These are phyloP conservation scores for Glutinoglossum americanum DNA, from an alignment of 495 filamentous ascomycete species.

Conservation along the genomic window DNA sequence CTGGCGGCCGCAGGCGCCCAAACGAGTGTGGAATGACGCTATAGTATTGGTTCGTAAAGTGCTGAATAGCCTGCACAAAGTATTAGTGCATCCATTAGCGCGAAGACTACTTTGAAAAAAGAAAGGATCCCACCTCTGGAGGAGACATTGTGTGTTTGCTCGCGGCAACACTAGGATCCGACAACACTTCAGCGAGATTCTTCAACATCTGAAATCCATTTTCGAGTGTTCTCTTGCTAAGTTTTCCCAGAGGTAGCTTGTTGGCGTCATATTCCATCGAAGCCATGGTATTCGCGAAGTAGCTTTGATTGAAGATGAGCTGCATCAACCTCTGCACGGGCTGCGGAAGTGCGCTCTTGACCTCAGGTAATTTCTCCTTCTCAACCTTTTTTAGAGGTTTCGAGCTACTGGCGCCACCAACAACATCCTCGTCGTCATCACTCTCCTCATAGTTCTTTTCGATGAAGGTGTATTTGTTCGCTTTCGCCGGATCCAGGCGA, in stretches of 20 bases:
- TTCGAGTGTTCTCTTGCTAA: conserved; percentile 52
- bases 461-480: conserved; percentile 55
- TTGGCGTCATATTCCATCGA: conserved; percentile 52
- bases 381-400: conserved; percentile 13
- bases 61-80: conserved; percentile 22
- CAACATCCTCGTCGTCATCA: conserved; percentile 37
- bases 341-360: conserved; percentile 31
- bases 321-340: conserved; percentile 44
- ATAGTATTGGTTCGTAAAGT: conserved; percentile 54
- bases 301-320: conserved; percentile 61
- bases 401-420: neutral
- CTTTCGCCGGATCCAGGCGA: conserved; percentile 33
- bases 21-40: conserved; percentile 66
- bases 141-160: conserved; percentile 23
- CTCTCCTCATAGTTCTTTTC: conserved; percentile 45
- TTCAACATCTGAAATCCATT: conserved; percentile 53
- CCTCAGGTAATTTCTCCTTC: conserved; percentile 12
- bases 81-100: neutral
- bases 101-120: neutral
- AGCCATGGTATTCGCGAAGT: conserved; percentile 41
- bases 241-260: conserved; percentile 65
- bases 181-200: conserved; percentile 42
- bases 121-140: neutral
- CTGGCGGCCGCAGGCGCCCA: conserved; percentile 46
- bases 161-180: conserved; percentile 23